Base-by-base conservation (phyloP, 208 protist genomes). In the Leptomonas pyrrhocoris region DNA sequence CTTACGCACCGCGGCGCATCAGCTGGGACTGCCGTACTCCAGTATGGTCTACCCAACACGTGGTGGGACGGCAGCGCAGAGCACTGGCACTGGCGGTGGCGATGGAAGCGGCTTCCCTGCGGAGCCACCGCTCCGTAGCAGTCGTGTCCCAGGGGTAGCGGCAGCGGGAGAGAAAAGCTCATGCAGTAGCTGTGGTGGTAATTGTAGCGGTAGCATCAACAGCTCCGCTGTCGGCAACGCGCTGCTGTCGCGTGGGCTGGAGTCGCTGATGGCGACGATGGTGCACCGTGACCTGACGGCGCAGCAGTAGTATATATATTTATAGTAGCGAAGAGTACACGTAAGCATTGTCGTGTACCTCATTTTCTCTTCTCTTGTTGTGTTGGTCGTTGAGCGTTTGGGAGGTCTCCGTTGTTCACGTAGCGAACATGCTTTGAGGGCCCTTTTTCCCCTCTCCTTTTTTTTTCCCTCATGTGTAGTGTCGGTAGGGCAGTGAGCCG, bases 261-360 rank as follows among this genome's bases (percentile, higher is more conserved):
- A 77, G 55, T 69, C 71, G 5, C 71, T 77, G 19, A 48, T 54
- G 27, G 46, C 71, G 27, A 77, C 71, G 63, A 61, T 77, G 38
- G 71, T 77, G 63, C 60, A 77, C 49, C 56, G 71, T 21, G 64
- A 73, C 48, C 40, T 74, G 7, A 25, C 34, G 7, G 59, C 19
- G 15, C 55, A 73, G 42, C 36, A 64, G 30, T 57, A 64, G 31
- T 31, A 43, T 38, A 9, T 38, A 38, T 9, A 38, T n/a, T n/a
- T n/a, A n/a, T n/a, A n/a, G n/a, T n/a, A n/a, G n/a, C n/a, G n/a
- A n/a, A n/a, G n/a, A n/a, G n/a, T n/a, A n/a, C n/a, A n/a, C n/a
- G n/a, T n/a, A n/a, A n/a, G n/a, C n/a, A n/a, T n/a, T n/a, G n/a
- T n/a, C n/a, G n/a, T n/a, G n/a, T n/a, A n/a, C n/a, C 30, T 40